A percentile compares a stretch with the other conserved stretches of the same genome.
These are phyloP conservation scores for Coniochaeta sp. DNA, from an alignment of 2,329 filamentous ascomycete species.

Conservation along the genomic window DNA sequence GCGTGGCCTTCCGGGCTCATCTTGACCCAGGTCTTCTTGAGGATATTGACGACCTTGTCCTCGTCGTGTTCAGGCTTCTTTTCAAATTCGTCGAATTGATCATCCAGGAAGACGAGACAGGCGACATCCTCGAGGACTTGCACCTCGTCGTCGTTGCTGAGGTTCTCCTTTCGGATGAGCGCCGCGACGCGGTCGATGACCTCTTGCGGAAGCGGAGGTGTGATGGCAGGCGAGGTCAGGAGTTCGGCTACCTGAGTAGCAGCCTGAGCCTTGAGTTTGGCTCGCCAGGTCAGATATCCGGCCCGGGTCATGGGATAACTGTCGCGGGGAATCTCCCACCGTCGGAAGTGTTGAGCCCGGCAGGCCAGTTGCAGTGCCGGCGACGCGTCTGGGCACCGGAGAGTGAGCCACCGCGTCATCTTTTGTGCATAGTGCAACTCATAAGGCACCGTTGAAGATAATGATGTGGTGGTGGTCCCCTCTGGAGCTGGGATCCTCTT, in stretches of 20 bases:
- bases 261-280: conserved; percentile 62
- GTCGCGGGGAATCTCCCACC: conserved; percentile 74
- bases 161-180: conserved; percentile 72
- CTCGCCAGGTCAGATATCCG: conserved; percentile 76
- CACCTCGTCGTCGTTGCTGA: conserved; percentile 54
- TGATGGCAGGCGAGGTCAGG: conserved; percentile 26
- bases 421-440: conserved; percentile 77
- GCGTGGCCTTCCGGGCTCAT: conserved; percentile 58
- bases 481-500: conserved; percentile 39
- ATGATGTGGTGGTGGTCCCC: conserved; percentile 18
- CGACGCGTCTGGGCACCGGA: conserved; percentile 53
- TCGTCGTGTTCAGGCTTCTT: conserved; percentile 57
- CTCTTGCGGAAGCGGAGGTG: conserved; percentile 30
- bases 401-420: conserved; percentile 66
- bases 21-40: conserved; percentile 70
- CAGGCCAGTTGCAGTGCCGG: conserved; percentile 66
- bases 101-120: conserved; percentile 80
- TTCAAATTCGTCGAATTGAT: conserved; percentile 78
- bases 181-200: conserved; percentile 56
- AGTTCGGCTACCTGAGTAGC: conserved; percentile 48
- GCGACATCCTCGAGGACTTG: conserved; percentile 79
- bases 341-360: conserved; percentile 75
- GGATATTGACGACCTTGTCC: conserved; percentile 65
- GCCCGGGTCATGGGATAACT: conserved; percentile 66
- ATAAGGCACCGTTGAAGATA: conserved; percentile 46